Conservation (phyloP, 73 alveolate genomes). For the Symbiodinium natans region DNA sequence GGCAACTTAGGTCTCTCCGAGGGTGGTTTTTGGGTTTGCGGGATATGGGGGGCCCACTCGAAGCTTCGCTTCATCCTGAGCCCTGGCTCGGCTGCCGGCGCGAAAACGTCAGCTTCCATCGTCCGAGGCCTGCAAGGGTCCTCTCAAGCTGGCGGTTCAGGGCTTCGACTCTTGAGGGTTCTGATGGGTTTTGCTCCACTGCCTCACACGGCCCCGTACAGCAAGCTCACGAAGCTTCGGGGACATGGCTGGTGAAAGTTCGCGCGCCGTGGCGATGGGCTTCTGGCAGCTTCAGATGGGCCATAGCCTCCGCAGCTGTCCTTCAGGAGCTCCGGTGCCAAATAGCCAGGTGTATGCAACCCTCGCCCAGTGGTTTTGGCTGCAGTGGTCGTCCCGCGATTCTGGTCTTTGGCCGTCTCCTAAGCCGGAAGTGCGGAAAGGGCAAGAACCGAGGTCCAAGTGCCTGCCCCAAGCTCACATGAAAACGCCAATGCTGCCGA, state of each 20-base stretch:
- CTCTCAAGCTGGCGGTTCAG: neutral
- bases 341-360: constrained; percentile 26
- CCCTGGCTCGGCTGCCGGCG: neutral
- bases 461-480: neutral
- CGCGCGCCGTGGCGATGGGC: too few relatives aligned
- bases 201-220: too few relatives aligned
- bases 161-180: neutral
- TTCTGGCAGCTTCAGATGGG: too few relatives aligned
- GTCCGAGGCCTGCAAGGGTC: constrained; percentile 23
- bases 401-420: constrained; percentile 90
- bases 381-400: constrained; percentile 10
- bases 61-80: neutral
- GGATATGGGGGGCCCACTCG: too few relatives aligned
- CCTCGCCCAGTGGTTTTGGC: neutral
- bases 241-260: too few relatives aligned
- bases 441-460: neutral
- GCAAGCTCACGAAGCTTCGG: too few relatives aligned
- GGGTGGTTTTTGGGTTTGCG: too few relatives aligned
- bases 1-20: neutral
- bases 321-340: constrained; percentile 64
- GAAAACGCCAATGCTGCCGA: neutral
- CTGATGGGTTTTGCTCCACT: neutral
- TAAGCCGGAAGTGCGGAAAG: neutral
- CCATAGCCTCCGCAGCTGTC: too few relatives aligned
- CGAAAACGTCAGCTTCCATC: constrained; percentile 40